Conservation (phyloP, 768 basidiomycete genomes). For the Auricularia cornea region DNA sequence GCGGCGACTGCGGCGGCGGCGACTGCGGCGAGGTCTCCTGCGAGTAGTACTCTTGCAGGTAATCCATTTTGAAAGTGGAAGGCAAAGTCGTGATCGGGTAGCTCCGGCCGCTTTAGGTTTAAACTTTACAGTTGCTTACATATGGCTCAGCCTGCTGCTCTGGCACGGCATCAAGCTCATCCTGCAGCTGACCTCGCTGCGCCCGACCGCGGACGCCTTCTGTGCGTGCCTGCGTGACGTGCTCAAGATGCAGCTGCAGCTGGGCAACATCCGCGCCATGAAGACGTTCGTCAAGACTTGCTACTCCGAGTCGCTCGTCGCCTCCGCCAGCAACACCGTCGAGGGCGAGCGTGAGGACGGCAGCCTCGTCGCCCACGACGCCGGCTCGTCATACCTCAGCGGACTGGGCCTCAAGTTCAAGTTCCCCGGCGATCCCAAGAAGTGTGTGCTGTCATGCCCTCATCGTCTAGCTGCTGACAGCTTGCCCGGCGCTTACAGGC, state of each 20-base stretch:
- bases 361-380: constrained; percentile 35
- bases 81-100: too few species aligned
- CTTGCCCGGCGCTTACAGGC: constrained; percentile 35
- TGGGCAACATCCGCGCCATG: constrained; percentile 87
- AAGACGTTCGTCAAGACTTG: constrained; percentile 87
- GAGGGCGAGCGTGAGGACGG: constrained; percentile 66
- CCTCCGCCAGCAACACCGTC: constrained; percentile 10
- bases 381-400: constrained; percentile 56
- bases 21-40: too few species aligned
- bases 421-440: constrained; percentile 89
- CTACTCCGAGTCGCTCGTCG: constrained; percentile 85
- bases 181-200: constrained; percentile 86
- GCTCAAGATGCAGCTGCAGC: constrained; percentile 80
- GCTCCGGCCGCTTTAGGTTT: too few species aligned
- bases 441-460: constrained; percentile 38
- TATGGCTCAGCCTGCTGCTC: constrained; percentile 73
- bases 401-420: constrained; percentile 77
- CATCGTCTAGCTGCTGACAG: background rate
- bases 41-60: too few species aligned
- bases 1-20: too few species aligned
- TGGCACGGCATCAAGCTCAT: constrained; percentile 95
- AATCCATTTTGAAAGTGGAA: too few species aligned
- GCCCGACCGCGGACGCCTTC: constrained; percentile 90
- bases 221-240: constrained; percentile 82
- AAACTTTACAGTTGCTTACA: too few species aligned